These are phyloP conservation scores for Dactylellina cionopaga DNA, from an alignment of 2,329 filamentous ascomycete species.

Conservation along the genomic window DNA sequence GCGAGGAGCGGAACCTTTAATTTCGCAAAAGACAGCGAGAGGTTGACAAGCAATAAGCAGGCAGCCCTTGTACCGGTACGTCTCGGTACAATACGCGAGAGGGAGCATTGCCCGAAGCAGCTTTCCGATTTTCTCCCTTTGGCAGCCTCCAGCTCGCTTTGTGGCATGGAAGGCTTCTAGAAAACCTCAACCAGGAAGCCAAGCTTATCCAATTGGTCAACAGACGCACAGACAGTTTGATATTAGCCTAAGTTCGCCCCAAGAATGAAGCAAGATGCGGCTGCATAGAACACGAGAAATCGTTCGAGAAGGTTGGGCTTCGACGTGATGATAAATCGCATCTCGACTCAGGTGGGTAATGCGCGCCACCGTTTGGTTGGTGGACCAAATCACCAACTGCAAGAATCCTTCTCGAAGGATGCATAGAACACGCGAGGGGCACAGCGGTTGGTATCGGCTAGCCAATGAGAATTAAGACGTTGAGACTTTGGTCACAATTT, in stretches of 20 bases:
- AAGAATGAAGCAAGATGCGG: constrained; percentile 44
- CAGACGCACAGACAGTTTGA: constrained; percentile 23
- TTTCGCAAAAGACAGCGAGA: constrained; percentile 45
- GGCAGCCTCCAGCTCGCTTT: constrained; percentile 37
- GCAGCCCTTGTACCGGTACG: constrained; percentile 52
- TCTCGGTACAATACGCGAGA: constrained; percentile 53
- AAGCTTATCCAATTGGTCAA: constrained; percentile 31
- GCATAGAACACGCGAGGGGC: constrained; percentile 34
- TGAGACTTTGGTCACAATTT: constrained; percentile 11
- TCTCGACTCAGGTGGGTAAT: constrained; percentile 35
- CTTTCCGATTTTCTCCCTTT: constrained; percentile 32
- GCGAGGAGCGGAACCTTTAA: constrained; percentile 49
- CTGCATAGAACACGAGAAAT: constrained; percentile 49
- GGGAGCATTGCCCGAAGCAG: constrained; percentile 50
- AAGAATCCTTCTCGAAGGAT: constrained; percentile 52
- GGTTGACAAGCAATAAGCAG: constrained; percentile 30
- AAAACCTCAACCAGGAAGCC: constrained; percentile 29
- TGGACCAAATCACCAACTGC: constrained; percentile 18
- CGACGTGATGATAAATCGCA: constrained; percentile 43
- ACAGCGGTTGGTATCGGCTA: neutral
- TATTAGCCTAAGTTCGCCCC: constrained; percentile 41
- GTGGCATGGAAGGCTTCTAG: constrained; percentile 49
- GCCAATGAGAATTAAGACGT: constrained; percentile 16
- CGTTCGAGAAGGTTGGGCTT: constrained; percentile 41
- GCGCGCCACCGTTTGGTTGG: constrained; percentile 26